A percentile compares a stretch with the other conserved stretches of the same genome.
Conservation (phyloP, 2,329 filamentous ascomycete genomes). For the Penicillium oxalicum region DNA sequence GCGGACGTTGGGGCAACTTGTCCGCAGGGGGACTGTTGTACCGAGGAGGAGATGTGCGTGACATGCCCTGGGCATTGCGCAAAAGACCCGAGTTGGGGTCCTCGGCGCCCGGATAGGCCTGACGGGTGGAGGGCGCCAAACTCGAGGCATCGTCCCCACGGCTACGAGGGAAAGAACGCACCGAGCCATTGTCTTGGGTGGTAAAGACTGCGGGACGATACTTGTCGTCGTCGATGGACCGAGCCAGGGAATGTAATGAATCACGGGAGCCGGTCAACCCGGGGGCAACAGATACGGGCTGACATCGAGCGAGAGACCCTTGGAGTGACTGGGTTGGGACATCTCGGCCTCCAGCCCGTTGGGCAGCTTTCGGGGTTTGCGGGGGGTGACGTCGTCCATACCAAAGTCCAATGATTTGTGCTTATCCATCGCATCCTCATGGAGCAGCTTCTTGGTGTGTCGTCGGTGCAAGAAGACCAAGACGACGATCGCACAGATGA, state of each 20-base stretch:
- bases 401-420: conserved; percentile 93
- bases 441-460: conserved; percentile 62
- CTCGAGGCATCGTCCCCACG: conserved; percentile 47
- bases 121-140: conserved; percentile 47
- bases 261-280: conserved; percentile 72
- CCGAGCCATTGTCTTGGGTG: conserved; percentile 41
- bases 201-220: conserved; percentile 63
- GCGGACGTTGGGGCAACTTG: background rate
- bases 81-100: conserved; percentile 50
- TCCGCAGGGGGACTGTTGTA: conserved; percentile 18
- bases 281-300: conserved; percentile 90
- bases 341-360: conserved; percentile 36
- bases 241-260: conserved; percentile 78
- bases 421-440: conserved; percentile 78
- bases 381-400: conserved; percentile 51
- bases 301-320: conserved; percentile 56
- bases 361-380: conserved; percentile 37
- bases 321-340: conserved; percentile 34
- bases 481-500: conserved; percentile 60
- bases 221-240: conserved; percentile 74
- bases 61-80: conserved; percentile 54
- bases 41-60: conserved; percentile 45
- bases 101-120: conserved; percentile 33
- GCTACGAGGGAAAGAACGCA: conserved; percentile 32
- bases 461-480: conserved; percentile 74